Evolutionary conservation across 164 flowering plant species (phyloP), one percentile per base, ranked within the genome.

Genomic region (Berberis thunbergii): DNA sequence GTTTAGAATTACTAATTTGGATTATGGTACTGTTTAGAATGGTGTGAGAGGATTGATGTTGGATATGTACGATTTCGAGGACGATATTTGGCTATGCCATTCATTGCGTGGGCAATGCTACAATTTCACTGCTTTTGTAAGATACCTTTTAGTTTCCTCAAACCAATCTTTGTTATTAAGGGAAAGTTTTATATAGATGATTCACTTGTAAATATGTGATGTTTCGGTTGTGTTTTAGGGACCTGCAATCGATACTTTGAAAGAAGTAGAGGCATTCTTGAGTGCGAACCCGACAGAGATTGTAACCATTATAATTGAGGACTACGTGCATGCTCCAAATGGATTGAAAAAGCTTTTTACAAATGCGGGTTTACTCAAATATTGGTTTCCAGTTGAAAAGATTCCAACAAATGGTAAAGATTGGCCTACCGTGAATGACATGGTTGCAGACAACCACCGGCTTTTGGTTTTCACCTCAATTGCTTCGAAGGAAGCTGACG

Each of bases 31-130:
- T 59, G 54, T 68, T 52, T 70, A 95, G 99, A 95, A 95, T 80
- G 99, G 99, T 62, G 97, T 84, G 54, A 83, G 99, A 72, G 99
- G 97, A 54, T 77, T 95, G 80, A 95, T 95, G 99, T 70, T 95
- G 88, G 99, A 95, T 71, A 86, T 95, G 99, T 95, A 95, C 44
- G 99, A 95, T 66, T 95, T 84, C 66, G 77, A 83, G 62, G 71
- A 76, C 57, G 97, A 88, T 72, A 86, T 95, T 68, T 95, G 99
- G 99, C 94, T 91, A n/a, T 95, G 99, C 70, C 99, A 95, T 78
- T 95, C 99, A 41, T 74, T 91, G 46, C 78, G 70, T 2, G 97
- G 97, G 46, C 88, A 84, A 67, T 95, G 99, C 73, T 91, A 70
- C 82, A 86, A 89, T 82, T 79, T 95, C 86, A 95, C 99, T 9